Base-by-base conservation (phyloP, 306 rosid genomes). In the Sophora flavescens region DNA sequence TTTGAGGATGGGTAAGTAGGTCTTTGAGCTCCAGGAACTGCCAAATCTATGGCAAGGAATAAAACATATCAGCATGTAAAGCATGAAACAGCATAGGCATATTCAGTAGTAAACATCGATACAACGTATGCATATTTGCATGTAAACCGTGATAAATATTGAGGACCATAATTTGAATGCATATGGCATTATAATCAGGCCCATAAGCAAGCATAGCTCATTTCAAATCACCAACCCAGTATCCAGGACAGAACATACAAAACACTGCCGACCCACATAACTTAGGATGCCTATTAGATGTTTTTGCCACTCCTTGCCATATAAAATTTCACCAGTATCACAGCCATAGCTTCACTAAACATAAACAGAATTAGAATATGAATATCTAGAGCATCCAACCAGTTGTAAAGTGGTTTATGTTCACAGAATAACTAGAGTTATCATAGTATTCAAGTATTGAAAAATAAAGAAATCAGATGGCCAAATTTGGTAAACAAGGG, bases 1-100 rank as follows among this genome's bases (percentile, higher is more conserved):
- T 90, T 95, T 32, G 99, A 95, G 80, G 99, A 92, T 4, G 97
- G 99, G 80, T 95, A 95, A 35, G 88, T 28, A 57, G 88, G 90
- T 53, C 84, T 82, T 76, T 77, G 81, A 38, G 59, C 52, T 72
- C 48, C 85, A 35, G 70, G 51, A 63, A 79, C 96, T 91, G 79
- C 68, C 54, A 64, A n/a, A 38, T 63, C 72, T 10, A 63, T 28
- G 4, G 52, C 45, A 60, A 5, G 48, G 26, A 54, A 71, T 39
- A 32, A 30, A 57, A 7, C 74, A 68, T 16, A 38, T 53, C 4
- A 35, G 51, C 6, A 9, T 39, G 70, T 8, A 48, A 2, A n/a
- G 22, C 22, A 4, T 41, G 33, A 10, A 35, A n/a, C n/a, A 10
- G 30, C 10, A 47, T 73, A 90, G 82, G 76, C 47, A 41, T 41